Percentiles rank a stretch among this genome's conserved stretches.
Evolutionary conservation across 73 alveolate species (phyloP).

Genomic region (Breviolum minutum): DNA sequence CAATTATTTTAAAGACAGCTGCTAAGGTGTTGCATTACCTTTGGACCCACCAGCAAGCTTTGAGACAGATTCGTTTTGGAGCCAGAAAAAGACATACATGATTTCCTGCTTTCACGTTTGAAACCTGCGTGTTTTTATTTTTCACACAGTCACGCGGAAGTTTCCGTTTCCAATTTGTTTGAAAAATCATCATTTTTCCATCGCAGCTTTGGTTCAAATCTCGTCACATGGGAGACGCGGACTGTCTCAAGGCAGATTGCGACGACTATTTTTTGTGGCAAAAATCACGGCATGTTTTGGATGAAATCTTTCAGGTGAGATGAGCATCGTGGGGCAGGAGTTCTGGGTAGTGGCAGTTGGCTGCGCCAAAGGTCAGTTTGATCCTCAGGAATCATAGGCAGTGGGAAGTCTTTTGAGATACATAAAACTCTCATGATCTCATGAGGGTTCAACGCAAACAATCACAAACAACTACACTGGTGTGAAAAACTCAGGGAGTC

Average conservation of each 20-base stretch:
- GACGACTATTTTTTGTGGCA: background rate
- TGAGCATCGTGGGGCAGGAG: constrained; percentile 94
- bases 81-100: background rate
- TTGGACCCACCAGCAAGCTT: constrained; percentile 69
- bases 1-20: background rate
- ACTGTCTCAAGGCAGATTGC: background rate
- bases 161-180: background rate
- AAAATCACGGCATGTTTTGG: background rate
- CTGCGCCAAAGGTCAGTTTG: constrained; percentile 63
- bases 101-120: too few relatives aligned
- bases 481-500: constrained; percentile 30
- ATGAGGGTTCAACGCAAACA: background rate
- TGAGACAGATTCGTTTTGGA: background rate
- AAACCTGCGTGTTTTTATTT: too few relatives aligned
- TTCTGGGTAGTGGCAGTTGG: constrained; percentile 90
- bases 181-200: background rate
- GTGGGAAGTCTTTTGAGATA: background rate
- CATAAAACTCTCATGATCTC: background rate
- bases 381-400: background rate
- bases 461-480: background rate
- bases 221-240: constrained; percentile 20
- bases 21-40: constrained; percentile 78
- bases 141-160: too few relatives aligned
- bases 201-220: constrained; percentile 23
- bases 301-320: background rate